Conservation (phyloP, 495 filamentous ascomycete genomes). For the Pseudotulostoma volvatum region DNA sequence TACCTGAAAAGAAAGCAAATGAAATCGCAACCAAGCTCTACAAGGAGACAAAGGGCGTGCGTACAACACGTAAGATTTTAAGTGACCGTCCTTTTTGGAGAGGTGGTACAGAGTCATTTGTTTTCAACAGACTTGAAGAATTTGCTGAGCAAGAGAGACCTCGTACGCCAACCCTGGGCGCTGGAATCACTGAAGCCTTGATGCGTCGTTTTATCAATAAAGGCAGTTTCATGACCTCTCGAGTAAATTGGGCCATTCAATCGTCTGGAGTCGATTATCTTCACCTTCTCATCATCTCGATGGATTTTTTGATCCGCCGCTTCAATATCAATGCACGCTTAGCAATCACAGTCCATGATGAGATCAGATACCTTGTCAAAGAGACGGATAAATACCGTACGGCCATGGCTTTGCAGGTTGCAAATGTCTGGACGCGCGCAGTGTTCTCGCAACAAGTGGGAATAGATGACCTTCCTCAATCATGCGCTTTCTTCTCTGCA, state of each 20-base stretch:
- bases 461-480: constrained; percentile 85
- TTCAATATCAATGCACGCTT: constrained; percentile 74
- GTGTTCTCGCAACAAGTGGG: constrained; percentile 97
- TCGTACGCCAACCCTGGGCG: constrained; percentile 83
- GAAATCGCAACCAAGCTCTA: constrained; percentile 69
- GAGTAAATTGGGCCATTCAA: constrained; percentile 99
- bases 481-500: constrained; percentile 87
- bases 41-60: constrained; percentile 72
- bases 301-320: constrained; percentile 84
- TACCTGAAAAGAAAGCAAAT: constrained; percentile 60
- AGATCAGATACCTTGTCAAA: constrained; percentile 84
- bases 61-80: constrained; percentile 51
- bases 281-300: constrained; percentile 79
- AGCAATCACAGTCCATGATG: constrained; percentile 91
- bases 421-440: constrained; percentile 91
- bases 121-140: constrained; percentile 95
- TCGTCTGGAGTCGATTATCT: constrained; percentile 95
- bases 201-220: constrained; percentile 75
- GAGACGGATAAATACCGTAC: constrained; percentile 74
- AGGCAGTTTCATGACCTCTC: constrained; percentile 83
- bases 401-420: constrained; percentile 81
- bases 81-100: constrained; percentile 76
- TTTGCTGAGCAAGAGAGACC: constrained; percentile 90
- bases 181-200: constrained; percentile 90
- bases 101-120: constrained; percentile 89